Evolutionary conservation across 116 monocot species (phyloP).

Genomic region (Iris pallida): DNA sequence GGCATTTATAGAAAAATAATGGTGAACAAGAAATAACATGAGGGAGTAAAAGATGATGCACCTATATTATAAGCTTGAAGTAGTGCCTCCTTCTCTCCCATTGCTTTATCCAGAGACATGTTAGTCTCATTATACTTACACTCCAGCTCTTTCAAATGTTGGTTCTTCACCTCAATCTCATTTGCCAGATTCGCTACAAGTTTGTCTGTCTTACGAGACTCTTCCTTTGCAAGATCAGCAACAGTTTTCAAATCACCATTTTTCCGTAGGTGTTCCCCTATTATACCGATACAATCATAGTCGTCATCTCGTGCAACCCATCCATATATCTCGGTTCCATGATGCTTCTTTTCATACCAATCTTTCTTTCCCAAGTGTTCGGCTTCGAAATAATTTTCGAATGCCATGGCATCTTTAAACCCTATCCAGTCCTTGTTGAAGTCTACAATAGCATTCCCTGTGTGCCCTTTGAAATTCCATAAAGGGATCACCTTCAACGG

Average conservation of each 20-base stretch:
- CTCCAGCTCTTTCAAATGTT: slow-evolving; percentile 53
- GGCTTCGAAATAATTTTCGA: slow-evolving; percentile 58
- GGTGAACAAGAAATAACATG: background rate
- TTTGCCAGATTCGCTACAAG: slow-evolving; percentile 61
- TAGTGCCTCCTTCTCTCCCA: slow-evolving; percentile 48
- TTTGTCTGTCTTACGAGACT: slow-evolving; percentile 43
- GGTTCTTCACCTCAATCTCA: slow-evolving; percentile 62
- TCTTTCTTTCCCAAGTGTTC: slow-evolving; percentile 49
- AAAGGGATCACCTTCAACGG: slow-evolving; percentile 41
- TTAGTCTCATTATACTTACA: slow-evolving; percentile 50
- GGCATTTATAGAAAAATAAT: background rate
- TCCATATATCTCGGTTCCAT: slow-evolving; percentile 40
- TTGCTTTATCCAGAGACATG: slow-evolving; percentile 43
- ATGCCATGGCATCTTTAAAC: slow-evolving; percentile 59
- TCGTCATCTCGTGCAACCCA: slow-evolving; percentile 81
- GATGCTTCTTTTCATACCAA: slow-evolving; percentile 24
- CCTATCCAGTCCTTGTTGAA: slow-evolving; percentile 68
- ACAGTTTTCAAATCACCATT: slow-evolving; percentile 72
- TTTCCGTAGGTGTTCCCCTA: slow-evolving; percentile 53
- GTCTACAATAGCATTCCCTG: slow-evolving; percentile 46
- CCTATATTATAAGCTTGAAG: slow-evolving; percentile 56
- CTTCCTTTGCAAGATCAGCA: slow-evolving; percentile 46
- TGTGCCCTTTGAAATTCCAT: slow-evolving; percentile 38
- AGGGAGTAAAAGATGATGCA: slow-evolving; percentile 4
- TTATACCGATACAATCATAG: slow-evolving; percentile 37